A percentile compares a stretch with the other conserved stretches of the same genome.
Evolutionary conservation across 1,284 basidiomycete genomes (phyloP).

Genomic region (Moniliella sp.): DNA sequence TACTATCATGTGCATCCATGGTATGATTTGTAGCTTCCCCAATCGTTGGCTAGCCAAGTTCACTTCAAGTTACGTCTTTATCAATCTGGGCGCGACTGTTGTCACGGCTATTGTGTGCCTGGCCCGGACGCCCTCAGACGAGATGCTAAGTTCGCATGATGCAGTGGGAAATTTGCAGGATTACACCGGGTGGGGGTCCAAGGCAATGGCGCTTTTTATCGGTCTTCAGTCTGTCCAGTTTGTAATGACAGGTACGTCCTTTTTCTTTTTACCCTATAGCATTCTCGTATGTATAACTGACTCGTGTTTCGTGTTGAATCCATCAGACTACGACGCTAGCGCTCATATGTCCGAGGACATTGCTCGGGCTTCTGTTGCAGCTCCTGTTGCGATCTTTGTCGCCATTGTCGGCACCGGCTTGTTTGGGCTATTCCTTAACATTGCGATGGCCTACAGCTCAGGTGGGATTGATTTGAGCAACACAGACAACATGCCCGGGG

Average conservation of each 20-base stretch:
- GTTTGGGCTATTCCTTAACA: constrained; percentile 31
- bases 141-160: constrained; percentile 54
- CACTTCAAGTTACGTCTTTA: constrained; percentile 61
- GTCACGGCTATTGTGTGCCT: constrained; percentile 62
- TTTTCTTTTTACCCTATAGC: no score
- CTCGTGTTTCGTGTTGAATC: no score
- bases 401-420: constrained; percentile 43
- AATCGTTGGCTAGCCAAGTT: constrained; percentile 58
- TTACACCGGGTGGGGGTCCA: constrained; percentile 56
- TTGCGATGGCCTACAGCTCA: constrained; percentile 56
- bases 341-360: constrained; percentile 87
- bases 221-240: constrained; percentile 69
- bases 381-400: constrained; percentile 53
- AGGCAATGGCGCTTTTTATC: constrained; percentile 62
- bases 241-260: no score
- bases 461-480: constrained; percentile 18
- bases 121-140: constrained; percentile 45
- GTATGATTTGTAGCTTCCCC: constrained; percentile 49
- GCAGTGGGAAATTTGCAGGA: constrained; percentile 49
- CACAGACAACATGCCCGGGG: constrained; percentile 22
- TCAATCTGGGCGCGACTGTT: constrained; percentile 47
- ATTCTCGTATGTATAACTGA: no score
- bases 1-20: constrained; percentile 28
- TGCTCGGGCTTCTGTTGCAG: constrained; percentile 62
- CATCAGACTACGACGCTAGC: no score